A percentile compares a stretch with the other conserved stretches of the same genome.
These are phyloP conservation scores for Suillus alpinus DNA, from an alignment of 768 basidiomycete genomes.

Conservation along the genomic window DNA sequence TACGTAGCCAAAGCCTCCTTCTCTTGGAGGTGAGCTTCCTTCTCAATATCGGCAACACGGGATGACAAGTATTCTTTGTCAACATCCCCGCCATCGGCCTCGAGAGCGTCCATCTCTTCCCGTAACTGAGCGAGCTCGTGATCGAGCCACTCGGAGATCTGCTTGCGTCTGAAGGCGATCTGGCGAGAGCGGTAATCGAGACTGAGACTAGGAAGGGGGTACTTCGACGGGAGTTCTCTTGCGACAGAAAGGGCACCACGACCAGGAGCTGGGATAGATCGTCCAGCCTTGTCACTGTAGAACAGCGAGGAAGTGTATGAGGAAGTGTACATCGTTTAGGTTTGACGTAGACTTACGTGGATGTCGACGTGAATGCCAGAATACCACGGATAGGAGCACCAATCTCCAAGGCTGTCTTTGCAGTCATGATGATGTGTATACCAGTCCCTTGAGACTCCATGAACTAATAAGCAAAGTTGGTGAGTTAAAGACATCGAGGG, in stretches of 20 bases:
- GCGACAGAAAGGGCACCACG: constrained; percentile 89
- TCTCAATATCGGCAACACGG: constrained; percentile 82
- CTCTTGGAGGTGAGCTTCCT: constrained; percentile 89
- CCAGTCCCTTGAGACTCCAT: constrained; percentile 98
- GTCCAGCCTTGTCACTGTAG: constrained; percentile 93
- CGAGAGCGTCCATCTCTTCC: constrained; percentile 68
- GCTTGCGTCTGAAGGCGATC: constrained; percentile 90
- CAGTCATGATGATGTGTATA: constrained; percentile 96
- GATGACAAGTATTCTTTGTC: constrained; percentile 72
- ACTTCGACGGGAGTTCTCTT: constrained; percentile 76
- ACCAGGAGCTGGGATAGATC: constrained; percentile 96
- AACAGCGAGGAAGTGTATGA: constrained; percentile 12
- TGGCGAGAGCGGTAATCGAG: constrained; percentile 90
- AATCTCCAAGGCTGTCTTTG: constrained; percentile 91
- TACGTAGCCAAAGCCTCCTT: constrained; percentile 90
- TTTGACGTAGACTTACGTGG: constrained; percentile 60
- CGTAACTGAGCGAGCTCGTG: constrained; percentile 86
- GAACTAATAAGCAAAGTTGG: constrained; percentile 48
- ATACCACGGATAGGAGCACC: constrained; percentile 93
- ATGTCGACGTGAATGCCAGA: constrained; percentile 94
- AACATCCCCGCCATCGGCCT: constrained; percentile 45
- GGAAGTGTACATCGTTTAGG: not conserved
- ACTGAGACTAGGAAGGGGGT: constrained; percentile 78
- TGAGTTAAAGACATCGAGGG: constrained; percentile 2
- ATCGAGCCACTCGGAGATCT: constrained; percentile 91